Conservation (phyloP, 2,329 filamentous ascomycete species). For the Cadophora gregata region DNA sequence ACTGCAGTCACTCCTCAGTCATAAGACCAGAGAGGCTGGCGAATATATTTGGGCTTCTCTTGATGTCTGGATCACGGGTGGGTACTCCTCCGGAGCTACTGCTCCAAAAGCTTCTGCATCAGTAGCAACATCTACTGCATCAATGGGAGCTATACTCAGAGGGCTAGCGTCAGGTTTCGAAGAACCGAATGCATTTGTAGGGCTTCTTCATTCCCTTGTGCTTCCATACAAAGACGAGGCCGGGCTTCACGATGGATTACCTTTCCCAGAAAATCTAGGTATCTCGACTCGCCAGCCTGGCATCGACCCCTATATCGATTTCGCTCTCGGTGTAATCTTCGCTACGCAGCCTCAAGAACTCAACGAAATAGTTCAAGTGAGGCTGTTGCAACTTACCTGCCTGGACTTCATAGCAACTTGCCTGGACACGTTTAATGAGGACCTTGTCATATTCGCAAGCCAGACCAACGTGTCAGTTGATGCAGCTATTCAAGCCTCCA, state of each 20-base stretch:
- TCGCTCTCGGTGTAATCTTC: constrained; percentile 81
- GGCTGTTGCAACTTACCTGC: constrained; percentile 78
- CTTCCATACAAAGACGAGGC: constrained; percentile 66
- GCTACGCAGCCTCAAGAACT: constrained; percentile 62
- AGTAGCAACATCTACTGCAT: constrained; percentile 40
- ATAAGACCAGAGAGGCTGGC: constrained; percentile 71
- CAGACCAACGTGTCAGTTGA: constrained; percentile 79
- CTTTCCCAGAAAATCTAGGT: constrained; percentile 87
- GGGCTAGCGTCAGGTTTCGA: constrained; percentile 82
- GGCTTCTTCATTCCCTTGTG: constrained; percentile 75
- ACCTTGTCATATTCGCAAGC: constrained; percentile 85
- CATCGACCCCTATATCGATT: constrained; percentile 92
- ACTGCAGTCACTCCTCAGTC: constrained; percentile 74
- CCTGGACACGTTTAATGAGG: constrained; percentile 89
- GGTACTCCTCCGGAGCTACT: constrained; percentile 53
- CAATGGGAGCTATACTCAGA: constrained; percentile 71
- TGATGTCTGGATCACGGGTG: constrained; percentile 79
- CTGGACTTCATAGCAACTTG: constrained; percentile 83
- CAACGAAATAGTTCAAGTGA: constrained; percentile 70
- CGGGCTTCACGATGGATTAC: constrained; percentile 74
- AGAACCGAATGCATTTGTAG: constrained; percentile 83
- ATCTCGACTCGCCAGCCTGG: constrained; percentile 79
- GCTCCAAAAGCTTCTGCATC: constrained; percentile 46
- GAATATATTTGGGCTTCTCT: constrained; percentile 80
- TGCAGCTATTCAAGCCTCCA: constrained; percentile 73